Percentiles rank a stretch among this genome's conserved stretches.
phyloP scores from a whole-genome alignment of 2,329 filamentous ascomycete genomes.

The Verticillium nubilum region DNA sequence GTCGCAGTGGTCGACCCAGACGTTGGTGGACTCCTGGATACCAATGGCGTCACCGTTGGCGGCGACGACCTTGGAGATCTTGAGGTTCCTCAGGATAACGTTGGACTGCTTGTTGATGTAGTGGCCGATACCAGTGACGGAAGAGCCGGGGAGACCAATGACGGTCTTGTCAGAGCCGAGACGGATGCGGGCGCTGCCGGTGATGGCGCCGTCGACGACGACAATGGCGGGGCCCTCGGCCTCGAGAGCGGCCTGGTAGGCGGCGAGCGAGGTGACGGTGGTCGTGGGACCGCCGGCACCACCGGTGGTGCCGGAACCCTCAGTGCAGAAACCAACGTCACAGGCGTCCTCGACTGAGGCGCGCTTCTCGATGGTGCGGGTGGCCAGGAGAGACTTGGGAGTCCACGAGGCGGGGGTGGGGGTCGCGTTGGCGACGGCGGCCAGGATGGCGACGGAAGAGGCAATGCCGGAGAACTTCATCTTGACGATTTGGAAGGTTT shows the following conservation, averaged over 20 bases:
- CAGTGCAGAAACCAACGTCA: conserved; percentile 22
- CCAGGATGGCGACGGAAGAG: conserved; percentile 18
- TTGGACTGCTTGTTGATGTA: conserved; percentile 48
- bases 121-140: conserved; percentile 42
- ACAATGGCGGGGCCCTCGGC: conserved; percentile 35
- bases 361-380: conserved; percentile 20
- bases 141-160: conserved; percentile 30
- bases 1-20: conserved; percentile 66
- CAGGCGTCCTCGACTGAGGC: conserved; percentile 29
- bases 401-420: conserved; percentile 22
- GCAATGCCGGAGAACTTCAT: conserved; percentile 27
- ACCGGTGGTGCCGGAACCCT: conserved; percentile 39
- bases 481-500: conserved; percentile 6
- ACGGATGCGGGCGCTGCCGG: conserved; percentile 29
- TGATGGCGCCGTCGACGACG: conserved; percentile 34
- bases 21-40: conserved; percentile 50
- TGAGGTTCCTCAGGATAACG: conserved; percentile 59
- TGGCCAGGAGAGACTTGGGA: conserved; percentile 10
- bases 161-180: conserved; percentile 41
- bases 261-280: conserved; percentile 43
- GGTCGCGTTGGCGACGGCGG: conserved; percentile 21
- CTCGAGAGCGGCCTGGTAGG: conserved; percentile 40
- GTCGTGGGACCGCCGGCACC: conserved; percentile 43
- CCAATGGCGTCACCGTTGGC: conserved; percentile 54
- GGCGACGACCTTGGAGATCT: conserved; percentile 51